Percentiles rank a stretch among this genome's conserved stretches.
These are phyloP conservation scores for Medicago lupulina DNA, from an alignment of 306 rosid genomes.

Conservation along the genomic window DNA sequence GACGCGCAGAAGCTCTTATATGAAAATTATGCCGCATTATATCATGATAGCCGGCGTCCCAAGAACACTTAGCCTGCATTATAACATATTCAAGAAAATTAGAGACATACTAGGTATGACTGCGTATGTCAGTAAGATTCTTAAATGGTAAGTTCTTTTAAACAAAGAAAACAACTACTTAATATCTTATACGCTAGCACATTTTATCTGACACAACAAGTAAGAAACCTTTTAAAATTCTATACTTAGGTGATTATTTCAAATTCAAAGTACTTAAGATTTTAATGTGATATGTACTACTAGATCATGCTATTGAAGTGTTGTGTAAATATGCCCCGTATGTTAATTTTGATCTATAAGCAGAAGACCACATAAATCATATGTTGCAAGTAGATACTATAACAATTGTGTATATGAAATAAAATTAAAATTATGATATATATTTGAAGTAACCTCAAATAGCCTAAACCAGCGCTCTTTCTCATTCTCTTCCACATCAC, in stretches of 20 bases:
- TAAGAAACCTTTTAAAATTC: constrained; percentile 14
- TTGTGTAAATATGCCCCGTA: constrained; percentile 38
- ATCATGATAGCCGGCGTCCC: too few species aligned
- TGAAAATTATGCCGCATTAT: too few species aligned
- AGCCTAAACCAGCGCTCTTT: too few species aligned
- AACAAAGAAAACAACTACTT: constrained; percentile 2
- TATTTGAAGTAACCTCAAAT: too few species aligned
- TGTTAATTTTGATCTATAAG: constrained; percentile 31
- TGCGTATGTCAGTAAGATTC: constrained; percentile 68
- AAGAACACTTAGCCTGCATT: too few species aligned
- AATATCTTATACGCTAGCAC: constrained; percentile 18
- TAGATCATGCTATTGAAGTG: constrained; percentile 37
- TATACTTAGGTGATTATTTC: constrained; percentile 24
- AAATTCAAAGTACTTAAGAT: not conserved
- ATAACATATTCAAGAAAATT: too few species aligned
- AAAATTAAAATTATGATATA: too few species aligned
- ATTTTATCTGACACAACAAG: not conserved
- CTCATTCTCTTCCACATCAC: too few species aligned
- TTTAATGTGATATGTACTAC: constrained; percentile 42
- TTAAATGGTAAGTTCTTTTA: constrained; percentile 74
- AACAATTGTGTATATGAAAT: too few species aligned
- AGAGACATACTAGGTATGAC: too few species aligned
- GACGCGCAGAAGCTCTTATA: too few species aligned
- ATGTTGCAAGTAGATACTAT: too few species aligned
- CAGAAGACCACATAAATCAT: constrained; percentile 20